Conservation (phyloP, 495 filamentous ascomycete species). For the Tuber aestivum region DNA sequence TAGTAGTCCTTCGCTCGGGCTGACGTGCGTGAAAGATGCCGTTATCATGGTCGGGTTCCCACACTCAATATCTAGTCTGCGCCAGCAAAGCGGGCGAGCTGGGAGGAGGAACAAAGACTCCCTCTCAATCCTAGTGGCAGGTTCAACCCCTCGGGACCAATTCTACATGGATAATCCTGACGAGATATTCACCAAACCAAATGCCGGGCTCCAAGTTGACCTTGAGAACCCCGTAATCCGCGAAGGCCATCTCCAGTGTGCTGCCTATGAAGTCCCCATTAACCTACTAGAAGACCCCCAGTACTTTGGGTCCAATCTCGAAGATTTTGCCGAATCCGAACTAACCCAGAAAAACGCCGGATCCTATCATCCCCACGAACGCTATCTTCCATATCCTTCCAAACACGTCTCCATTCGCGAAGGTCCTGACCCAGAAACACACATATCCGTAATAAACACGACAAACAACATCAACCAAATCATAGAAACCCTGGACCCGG, state of each 20-base stretch:
- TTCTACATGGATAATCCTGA: slow-evolving; percentile 95
- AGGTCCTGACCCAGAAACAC: slow-evolving; percentile 60
- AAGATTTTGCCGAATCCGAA: slow-evolving; percentile 65
- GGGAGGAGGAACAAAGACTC: slow-evolving; percentile 92
- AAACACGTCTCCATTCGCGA: slow-evolving; percentile 83
- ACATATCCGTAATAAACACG: slow-evolving; percentile 89
- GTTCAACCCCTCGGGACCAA: slow-evolving; percentile 86
- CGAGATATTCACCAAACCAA: slow-evolving; percentile 91
- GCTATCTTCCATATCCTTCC: slow-evolving; percentile 80
- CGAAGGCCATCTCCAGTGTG: slow-evolving; percentile 93
- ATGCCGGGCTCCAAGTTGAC: slow-evolving; percentile 82
- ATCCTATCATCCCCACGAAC: slow-evolving; percentile 82
- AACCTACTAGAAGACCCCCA: slow-evolving; percentile 62
- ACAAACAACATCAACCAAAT: slow-evolving; percentile 75
- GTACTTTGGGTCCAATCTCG: slow-evolving; percentile 75
- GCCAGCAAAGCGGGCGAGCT: slow-evolving; percentile 91
- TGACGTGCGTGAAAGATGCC: slow-evolving; percentile 54
- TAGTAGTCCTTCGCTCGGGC: not conserved
- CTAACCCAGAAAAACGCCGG: slow-evolving; percentile 56
- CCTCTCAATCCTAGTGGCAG: slow-evolving; percentile 83
- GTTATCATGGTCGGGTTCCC: slow-evolving; percentile 93
- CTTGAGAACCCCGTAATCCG: slow-evolving; percentile 83
- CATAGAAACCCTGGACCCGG: slow-evolving; percentile 92
- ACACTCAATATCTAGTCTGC: slow-evolving; percentile 85
- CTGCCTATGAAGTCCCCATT: slow-evolving; percentile 91